Percentiles rank a stretch among this genome's conserved stretches.
Conservation (phyloP, 768 basidiomycete genomes). For the Suillus plorans region DNA sequence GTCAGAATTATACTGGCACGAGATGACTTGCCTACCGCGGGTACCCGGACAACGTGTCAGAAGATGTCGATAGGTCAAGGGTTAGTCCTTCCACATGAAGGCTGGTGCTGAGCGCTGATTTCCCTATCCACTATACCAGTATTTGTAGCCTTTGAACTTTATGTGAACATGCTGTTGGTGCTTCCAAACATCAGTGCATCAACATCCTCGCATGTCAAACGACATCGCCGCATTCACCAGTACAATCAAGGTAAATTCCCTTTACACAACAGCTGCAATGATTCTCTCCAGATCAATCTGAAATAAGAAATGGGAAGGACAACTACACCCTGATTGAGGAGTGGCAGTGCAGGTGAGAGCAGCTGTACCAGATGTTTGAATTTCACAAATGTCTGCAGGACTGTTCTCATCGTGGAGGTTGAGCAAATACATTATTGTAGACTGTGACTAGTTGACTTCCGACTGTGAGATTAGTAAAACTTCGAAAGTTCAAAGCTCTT, state of each 20-base stretch:
- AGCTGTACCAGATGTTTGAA: too few species aligned
- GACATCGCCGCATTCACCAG: neutral
- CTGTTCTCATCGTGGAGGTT: too few species aligned
- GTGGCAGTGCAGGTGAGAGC: too few species aligned
- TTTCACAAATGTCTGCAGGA: too few species aligned
- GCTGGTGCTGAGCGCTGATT: neutral
- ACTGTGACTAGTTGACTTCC: too few species aligned
- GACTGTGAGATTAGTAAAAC: too few species aligned
- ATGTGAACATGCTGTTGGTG: neutral
- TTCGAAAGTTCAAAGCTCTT: too few species aligned
- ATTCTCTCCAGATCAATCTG: neutral
- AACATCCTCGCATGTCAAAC: neutral
- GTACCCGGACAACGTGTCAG: conserved; percentile 10
- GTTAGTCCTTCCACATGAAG: neutral
- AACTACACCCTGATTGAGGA: neutral
- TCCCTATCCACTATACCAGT: neutral
- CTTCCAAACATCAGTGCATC: neutral
- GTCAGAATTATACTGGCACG: conserved; percentile 15
- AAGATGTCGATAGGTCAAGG: neutral
- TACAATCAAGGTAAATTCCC: neutral
- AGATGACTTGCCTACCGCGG: conserved; percentile 3
- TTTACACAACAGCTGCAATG: neutral
- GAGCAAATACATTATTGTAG: too few species aligned
- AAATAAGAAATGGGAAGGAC: neutral
- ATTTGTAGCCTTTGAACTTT: neutral